These are phyloP conservation scores for Glycine tomentella DNA, from an alignment of 306 rosid species.

Conservation along the genomic window DNA sequence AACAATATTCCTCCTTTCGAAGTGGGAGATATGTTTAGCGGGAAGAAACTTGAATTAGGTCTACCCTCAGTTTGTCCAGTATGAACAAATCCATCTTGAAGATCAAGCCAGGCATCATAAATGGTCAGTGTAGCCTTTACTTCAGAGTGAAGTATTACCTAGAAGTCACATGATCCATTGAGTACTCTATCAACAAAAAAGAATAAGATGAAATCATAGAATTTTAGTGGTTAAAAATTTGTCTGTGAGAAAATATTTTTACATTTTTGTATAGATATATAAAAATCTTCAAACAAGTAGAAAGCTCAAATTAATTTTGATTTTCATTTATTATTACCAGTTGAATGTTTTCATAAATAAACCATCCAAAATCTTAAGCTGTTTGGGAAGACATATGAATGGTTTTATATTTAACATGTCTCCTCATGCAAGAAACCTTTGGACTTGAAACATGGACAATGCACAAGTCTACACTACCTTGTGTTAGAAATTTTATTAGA, in stretches of 20 bases:
- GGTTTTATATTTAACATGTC: constrained; percentile 10
- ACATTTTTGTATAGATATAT: neutral
- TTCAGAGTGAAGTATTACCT: constrained; percentile 95
- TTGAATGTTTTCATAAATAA: constrained; percentile 32
- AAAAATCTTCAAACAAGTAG: constrained; percentile 25
- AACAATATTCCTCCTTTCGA: constrained; percentile 91
- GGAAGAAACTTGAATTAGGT: constrained; percentile 81
- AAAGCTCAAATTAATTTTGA: constrained; percentile 35
- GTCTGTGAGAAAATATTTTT: constrained; percentile 10
- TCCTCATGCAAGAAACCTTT: constrained; percentile 13
- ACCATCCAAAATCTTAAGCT: neutral
- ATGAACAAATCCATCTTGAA: constrained; percentile 96
- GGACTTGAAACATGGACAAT: constrained; percentile 9
- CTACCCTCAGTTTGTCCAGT: constrained; percentile 68
- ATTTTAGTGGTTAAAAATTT: constrained; percentile 29
- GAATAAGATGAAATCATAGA: constrained; percentile 35
- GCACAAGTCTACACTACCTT: neutral
- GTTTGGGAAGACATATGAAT: constrained; percentile 1
- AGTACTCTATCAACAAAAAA: constrained; percentile 39
- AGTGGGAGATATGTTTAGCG: constrained; percentile 81
- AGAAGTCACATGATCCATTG: constrained; percentile 51
- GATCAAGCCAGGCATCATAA: constrained; percentile 96
- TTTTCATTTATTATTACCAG: constrained; percentile 7
- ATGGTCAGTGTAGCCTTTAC: constrained; percentile 87
- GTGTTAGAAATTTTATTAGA: neutral